These are phyloP conservation scores for Kokia cookei DNA, from an alignment of 441 rosid species.

Conservation along the genomic window DNA sequence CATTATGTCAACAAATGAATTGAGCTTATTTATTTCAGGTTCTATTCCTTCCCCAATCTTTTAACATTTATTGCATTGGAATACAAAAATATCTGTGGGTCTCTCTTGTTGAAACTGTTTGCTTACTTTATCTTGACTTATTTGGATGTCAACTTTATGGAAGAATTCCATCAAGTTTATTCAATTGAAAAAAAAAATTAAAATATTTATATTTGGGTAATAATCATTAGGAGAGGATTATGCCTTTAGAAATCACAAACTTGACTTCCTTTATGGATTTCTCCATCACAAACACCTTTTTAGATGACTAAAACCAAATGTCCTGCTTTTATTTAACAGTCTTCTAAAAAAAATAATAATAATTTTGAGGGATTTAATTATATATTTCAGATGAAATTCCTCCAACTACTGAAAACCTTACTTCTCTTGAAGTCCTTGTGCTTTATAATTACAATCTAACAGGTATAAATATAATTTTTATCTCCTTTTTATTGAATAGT, in stretches of 20 bases:
- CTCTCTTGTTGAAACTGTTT: background rate
- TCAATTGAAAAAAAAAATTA: too few species aligned
- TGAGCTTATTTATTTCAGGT: background rate
- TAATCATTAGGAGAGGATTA: background rate
- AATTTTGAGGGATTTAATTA: background rate
- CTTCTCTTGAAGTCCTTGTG: background rate
- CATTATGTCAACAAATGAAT: too few species aligned
- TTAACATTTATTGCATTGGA: background rate
- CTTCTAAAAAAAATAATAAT: too few species aligned
- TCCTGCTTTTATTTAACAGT: too few species aligned
- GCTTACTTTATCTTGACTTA: background rate
- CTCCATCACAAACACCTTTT: background rate
- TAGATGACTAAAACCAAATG: background rate
- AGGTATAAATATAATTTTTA: background rate
- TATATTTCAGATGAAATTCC: background rate
- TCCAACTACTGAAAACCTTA: background rate
- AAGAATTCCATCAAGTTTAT: too few species aligned
- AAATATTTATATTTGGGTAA: too few species aligned
- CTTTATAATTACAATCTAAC: background rate
- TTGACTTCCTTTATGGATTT: background rate
- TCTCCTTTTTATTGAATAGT: too few species aligned
- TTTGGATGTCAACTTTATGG: background rate
- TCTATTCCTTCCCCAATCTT: conserved; percentile 9
- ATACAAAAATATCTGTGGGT: background rate
- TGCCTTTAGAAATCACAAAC: background rate